Conservation (phyloP, 2,329 filamentous ascomycete genomes). For the Fusarium metavorans region DNA sequence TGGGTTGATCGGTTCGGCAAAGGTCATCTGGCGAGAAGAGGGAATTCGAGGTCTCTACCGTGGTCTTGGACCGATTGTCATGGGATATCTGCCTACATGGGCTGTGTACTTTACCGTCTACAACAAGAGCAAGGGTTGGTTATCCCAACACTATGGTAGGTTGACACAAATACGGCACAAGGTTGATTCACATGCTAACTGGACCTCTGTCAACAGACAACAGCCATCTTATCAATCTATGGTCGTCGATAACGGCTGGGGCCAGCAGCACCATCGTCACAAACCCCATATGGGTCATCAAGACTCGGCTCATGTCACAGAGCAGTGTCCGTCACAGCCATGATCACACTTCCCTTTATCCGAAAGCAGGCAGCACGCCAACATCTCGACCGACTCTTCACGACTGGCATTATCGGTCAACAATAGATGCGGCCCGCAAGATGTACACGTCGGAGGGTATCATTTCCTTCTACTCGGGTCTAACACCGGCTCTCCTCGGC, state of each 20-base stretch:
- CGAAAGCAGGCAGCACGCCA: constrained; percentile 65
- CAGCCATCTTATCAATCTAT: constrained; percentile 82
- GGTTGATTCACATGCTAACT: constrained; percentile 21
- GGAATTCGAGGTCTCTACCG: constrained; percentile 92
- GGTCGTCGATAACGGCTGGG: constrained; percentile 90
- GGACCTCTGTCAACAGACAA: constrained; percentile 66
- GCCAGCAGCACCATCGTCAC: constrained; percentile 93
- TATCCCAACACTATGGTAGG: constrained; percentile 75
- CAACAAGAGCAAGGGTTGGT: constrained; percentile 84
- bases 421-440: constrained; percentile 90
- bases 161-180: not conserved
- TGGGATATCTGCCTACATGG: constrained; percentile 98
- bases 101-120: constrained; percentile 98
- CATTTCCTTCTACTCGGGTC: constrained; percentile 91
- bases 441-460: constrained; percentile 96
- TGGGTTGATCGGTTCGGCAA: constrained; percentile 87
- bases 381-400: constrained; percentile 67
- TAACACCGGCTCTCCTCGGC: constrained; percentile 91
- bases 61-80: constrained; percentile 91
- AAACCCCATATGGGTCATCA: constrained; percentile 99
- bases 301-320: constrained; percentile 97
- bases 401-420: constrained; percentile 95
- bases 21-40: constrained; percentile 87
- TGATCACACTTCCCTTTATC: constrained; percentile 56
- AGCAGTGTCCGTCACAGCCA: constrained; percentile 62